These are phyloP conservation scores for Aotearoamyces nothofagi DNA, from an alignment of 2,329 filamentous ascomycete species.

Conservation along the genomic window DNA sequence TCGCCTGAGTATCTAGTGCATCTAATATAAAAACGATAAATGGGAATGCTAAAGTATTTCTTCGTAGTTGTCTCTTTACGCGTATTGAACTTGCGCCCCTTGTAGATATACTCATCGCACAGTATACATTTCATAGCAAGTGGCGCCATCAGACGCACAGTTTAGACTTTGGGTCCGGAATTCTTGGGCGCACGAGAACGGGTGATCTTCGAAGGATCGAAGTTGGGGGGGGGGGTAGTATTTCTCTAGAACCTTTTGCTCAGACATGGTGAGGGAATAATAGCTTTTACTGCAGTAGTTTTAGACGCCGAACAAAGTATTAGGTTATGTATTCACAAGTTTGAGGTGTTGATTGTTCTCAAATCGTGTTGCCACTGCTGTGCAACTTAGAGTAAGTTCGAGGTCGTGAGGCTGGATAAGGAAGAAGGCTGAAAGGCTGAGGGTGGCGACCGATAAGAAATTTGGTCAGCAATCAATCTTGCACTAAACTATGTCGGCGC, in stretches of 20 bases:
- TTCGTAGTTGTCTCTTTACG: slow-evolving; percentile 80
- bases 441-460: too few relatives aligned
- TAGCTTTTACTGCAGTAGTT: too few relatives aligned
- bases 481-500: too few relatives aligned
- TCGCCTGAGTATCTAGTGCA: slow-evolving; percentile 72
- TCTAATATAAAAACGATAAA: slow-evolving; percentile 75
- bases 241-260: slow-evolving; percentile 64
- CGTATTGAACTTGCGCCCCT: slow-evolving; percentile 84
- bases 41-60: slow-evolving; percentile 70
- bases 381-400: too few relatives aligned
- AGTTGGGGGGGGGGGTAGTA: slow-evolving; percentile 57
- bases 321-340: too few relatives aligned
- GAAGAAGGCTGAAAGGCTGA: too few relatives aligned
- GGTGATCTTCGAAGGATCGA: slow-evolving; percentile 67
- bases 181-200: slow-evolving; percentile 51
- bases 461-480: too few relatives aligned
- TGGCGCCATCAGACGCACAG: slow-evolving; percentile 75
- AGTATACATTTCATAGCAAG: slow-evolving; percentile 57
- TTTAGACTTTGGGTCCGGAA: slow-evolving; percentile 61
- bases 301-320: too few relatives aligned
- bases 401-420: too few relatives aligned
- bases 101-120: slow-evolving; percentile 69
- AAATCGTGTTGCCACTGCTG: too few relatives aligned
- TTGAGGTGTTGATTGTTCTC: too few relatives aligned
- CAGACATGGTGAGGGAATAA: slow-evolving; percentile 60